phyloP scores from a whole-genome alignment of 805 yeast species.

The Starmerella bombi region DNA sequence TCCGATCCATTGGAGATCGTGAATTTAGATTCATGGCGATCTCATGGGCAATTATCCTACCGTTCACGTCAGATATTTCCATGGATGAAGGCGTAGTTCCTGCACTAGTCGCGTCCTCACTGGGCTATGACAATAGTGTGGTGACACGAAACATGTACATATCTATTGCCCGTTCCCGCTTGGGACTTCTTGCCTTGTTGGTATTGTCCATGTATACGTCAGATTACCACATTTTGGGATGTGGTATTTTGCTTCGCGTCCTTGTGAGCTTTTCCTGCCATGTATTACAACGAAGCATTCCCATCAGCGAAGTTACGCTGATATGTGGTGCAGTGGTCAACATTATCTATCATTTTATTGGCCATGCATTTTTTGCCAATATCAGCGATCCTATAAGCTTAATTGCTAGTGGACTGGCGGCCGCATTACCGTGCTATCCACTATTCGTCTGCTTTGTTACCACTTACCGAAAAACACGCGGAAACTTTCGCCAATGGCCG shows the following conservation, averaged over 20 bases:
- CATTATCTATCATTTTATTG: slow-evolving; percentile 4
- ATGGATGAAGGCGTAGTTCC: slow-evolving; percentile 17
- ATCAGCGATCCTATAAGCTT: slow-evolving; percentile 9
- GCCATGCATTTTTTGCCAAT: slow-evolving; percentile 1
- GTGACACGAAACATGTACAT: slow-evolving; percentile 17
- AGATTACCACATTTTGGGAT: slow-evolving; percentile 10
- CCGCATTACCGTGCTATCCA: slow-evolving; percentile 17
- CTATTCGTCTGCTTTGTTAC: slow-evolving; percentile 7
- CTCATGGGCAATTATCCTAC: slow-evolving; percentile 15
- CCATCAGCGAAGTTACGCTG: slow-evolving; percentile 15
- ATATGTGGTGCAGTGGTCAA: slow-evolving; percentile 16
- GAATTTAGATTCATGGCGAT: slow-evolving; percentile 13
- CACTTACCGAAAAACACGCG: slow-evolving; percentile 5
- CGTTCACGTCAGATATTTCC: slow-evolving; percentile 15
- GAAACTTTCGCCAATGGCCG: slow-evolving; percentile 6
- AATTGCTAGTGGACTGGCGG: slow-evolving; percentile 14
- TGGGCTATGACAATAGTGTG: slow-evolving; percentile 12
- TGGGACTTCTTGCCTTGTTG: slow-evolving; percentile 13
- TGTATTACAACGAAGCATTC: slow-evolving; percentile 11
- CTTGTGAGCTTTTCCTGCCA: slow-evolving; percentile 2
- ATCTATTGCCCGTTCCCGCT: slow-evolving; percentile 17
- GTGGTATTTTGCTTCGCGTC: slow-evolving; percentile 12
- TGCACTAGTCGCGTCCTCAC: slow-evolving; percentile 13
- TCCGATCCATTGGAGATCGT: slow-evolving; percentile 11
- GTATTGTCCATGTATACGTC: slow-evolving; percentile 7